A percentile compares a stretch with the other conserved stretches of the same genome.
These are phyloP conservation scores for Flaveria floridana DNA, from an alignment of 140 eudicot genomes.

Conservation along the genomic window DNA sequence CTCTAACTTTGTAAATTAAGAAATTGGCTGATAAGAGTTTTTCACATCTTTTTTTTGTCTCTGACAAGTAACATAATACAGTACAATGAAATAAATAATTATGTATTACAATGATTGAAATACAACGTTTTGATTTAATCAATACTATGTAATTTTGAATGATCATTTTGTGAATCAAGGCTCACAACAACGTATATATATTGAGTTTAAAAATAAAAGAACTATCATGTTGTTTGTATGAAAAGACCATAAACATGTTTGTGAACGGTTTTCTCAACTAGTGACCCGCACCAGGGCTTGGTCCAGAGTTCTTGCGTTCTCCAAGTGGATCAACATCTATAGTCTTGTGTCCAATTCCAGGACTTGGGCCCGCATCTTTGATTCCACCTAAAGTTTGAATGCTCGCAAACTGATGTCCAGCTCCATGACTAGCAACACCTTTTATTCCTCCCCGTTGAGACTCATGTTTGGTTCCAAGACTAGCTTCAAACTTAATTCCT, in stretches of 20 bases:
- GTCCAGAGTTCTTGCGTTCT: constrained; percentile 41
- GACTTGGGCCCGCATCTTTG: constrained; percentile 43
- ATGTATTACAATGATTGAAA: not conserved
- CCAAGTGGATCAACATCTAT: constrained; percentile 27
- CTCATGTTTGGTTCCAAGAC: constrained; percentile 18
- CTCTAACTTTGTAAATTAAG: not conserved
- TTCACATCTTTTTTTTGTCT: not conserved
- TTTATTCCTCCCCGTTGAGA: constrained; percentile 20
- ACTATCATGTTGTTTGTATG: not conserved
- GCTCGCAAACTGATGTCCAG: not conserved
- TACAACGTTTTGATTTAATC: not conserved
- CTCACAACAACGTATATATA: constrained; percentile 7
- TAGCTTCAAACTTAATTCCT: constrained; percentile 38
- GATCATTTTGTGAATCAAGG: not conserved
- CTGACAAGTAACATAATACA: not conserved
- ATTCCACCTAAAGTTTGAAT: constrained; percentile 32
- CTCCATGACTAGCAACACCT: constrained; percentile 29
- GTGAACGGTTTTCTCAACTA: not conserved
- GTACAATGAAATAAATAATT: not conserved
- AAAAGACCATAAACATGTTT: constrained; percentile 17
- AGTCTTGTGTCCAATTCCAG: constrained; percentile 40
- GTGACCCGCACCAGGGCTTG: constrained; percentile 55
- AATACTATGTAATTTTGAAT: not conserved
- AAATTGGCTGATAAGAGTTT: not conserved
- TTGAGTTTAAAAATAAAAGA: not conserved